These are phyloP conservation scores for Raddia distichophylla DNA, from an alignment of 176 grass and related monocot genomes.

Conservation along the genomic window DNA sequence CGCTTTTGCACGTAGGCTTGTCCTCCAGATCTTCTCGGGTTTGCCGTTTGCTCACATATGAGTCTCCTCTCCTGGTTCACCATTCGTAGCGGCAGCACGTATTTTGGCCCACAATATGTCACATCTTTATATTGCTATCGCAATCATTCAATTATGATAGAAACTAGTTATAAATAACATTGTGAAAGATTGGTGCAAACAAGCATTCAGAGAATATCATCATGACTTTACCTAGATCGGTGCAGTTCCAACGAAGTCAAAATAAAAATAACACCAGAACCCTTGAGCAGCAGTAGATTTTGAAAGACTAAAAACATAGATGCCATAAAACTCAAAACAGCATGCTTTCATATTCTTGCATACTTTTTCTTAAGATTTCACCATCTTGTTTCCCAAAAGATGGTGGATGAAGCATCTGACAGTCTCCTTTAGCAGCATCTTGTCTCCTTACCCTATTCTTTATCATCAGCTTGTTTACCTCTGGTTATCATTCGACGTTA, in stretches of 20 bases:
- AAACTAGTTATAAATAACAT: too few species aligned
- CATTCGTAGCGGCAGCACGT: too few species aligned
- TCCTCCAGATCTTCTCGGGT: too few species aligned
- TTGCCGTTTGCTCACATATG: too few species aligned
- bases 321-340: neutral
- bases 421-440: neutral
- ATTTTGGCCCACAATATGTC: neutral
- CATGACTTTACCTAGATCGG: neutral
- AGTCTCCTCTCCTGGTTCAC: too few species aligned
- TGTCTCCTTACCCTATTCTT: neutral
- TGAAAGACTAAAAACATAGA: neutral
- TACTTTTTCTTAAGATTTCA: neutral
- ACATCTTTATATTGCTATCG: neutral
- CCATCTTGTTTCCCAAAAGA: neutral
- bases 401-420: neutral
- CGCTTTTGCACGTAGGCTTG: too few species aligned
- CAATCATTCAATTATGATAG: too few species aligned
- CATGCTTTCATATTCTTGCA: neutral
- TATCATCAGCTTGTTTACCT: neutral
- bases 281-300: neutral
- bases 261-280: neutral
- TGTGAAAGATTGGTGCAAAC: too few species aligned
- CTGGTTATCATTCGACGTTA: neutral
- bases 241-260: neutral
- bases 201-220: neutral